Conservation (phyloP, 192 early-diverging fungal genomes). For the Diversispora epigaea region DNA sequence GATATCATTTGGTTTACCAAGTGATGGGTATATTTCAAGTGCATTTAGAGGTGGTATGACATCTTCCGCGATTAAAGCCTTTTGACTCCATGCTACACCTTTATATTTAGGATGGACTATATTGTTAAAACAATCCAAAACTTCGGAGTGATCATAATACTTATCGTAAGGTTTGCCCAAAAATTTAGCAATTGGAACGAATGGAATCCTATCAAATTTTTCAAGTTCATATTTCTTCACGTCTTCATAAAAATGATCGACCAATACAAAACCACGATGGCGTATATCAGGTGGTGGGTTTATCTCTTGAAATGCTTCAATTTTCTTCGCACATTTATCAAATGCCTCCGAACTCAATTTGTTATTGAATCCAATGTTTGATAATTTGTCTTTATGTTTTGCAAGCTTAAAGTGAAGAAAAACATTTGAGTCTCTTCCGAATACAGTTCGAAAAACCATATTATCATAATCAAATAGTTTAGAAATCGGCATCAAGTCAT, state of each 20-base stretch:
- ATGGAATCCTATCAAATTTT: background rate
- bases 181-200: background rate
- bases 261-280: background rate
- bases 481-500: too few relatives aligned
- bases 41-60: background rate
- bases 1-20: background rate
- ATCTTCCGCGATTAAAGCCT: constrained; percentile 7
- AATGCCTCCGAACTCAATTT: background rate
- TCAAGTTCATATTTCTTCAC: background rate
- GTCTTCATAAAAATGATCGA: constrained; percentile 14
- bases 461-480: background rate
- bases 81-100: constrained; percentile 18
- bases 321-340: background rate
- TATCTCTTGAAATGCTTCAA: background rate
- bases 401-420: background rate
- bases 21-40: background rate
- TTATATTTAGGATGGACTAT: constrained; percentile 7
- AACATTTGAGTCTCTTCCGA: background rate
- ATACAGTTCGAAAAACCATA: background rate
- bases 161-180: background rate
- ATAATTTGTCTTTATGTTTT: background rate
- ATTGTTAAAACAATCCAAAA: constrained; percentile 2
- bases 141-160: background rate
- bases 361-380: constrained; percentile 9
- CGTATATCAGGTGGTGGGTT: constrained; percentile 7